Base-by-base conservation (phyloP, 495 filamentous ascomycete genomes). In the Talaromyces adpressus region DNA sequence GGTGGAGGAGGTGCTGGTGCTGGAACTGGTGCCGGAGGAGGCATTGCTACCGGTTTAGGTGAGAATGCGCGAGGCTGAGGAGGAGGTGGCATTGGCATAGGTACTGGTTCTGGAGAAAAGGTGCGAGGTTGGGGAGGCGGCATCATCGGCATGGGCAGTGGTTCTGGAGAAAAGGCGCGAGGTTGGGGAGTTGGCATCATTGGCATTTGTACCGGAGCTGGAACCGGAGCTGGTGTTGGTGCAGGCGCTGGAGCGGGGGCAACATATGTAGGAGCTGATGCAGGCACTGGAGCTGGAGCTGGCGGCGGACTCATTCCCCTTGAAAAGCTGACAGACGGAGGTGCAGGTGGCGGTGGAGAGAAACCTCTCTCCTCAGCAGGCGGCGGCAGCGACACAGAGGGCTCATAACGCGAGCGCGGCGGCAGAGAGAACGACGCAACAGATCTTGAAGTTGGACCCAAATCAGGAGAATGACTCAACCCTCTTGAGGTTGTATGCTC, bases 251-350 rank as follows among this genome's bases (percentile, higher is more conserved):
- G 64, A 23, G 54, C 11, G 52, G 49, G 32, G 39, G 65, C 59
- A 41, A 59, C 39, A 47, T 58, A 63, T 23, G 62, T 58, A 32
- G 66, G 63, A 18, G 39, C 32, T 56, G 61, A 45, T 23, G 56
- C 56, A 20, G 56, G 3, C 29, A 58, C n/a, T 14, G 52, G 23
- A 27, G 52, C 36, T n/a, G 39, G 39, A 60, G 34, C 22, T n/a
- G 57, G 49, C 7, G 49, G 6, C 2, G 52, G 22, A 29, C 22
- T 56, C 52, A 56, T 29, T 27, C n/a, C 52, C 27, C 11, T 56
- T 16, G 52, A 14, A 29, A n/a, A 29, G 14, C 52, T 56, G 0
- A 65, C 18, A 45, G 57, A 39, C 11, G 53, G 2, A 57, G 53
- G 23, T 6, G 53, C 53, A 30, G 53, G 53, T n/a, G 25, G 25